phyloP scores from a whole-genome alignment of 2,329 filamentous ascomycete species.

The Penicillium sp. region DNA sequence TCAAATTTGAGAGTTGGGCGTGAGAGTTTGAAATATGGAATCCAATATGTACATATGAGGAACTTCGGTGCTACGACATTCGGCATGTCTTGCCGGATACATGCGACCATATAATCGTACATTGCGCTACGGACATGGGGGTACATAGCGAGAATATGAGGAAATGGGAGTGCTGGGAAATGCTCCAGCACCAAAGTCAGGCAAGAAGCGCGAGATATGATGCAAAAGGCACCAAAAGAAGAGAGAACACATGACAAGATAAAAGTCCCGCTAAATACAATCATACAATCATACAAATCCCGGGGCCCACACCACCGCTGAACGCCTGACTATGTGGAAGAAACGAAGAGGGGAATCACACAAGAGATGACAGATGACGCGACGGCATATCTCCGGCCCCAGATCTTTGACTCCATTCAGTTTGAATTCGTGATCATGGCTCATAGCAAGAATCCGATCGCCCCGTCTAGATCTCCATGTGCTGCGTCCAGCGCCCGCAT shows the following conservation, averaged over 20 bases:
- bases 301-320: conserved; percentile 4
- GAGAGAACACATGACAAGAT: conserved; percentile 1
- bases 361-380: background rate
- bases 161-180: background rate
- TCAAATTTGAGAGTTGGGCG: background rate
- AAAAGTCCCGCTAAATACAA: conserved; percentile 28
- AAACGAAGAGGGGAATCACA: background rate
- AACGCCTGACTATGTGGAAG: conserved; percentile 21
- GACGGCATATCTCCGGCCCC: background rate
- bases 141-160: background rate
- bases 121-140: conserved; percentile 16
- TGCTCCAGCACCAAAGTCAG: background rate
- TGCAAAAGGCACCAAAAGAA: background rate
- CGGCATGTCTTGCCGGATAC: no score
- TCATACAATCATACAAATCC: conserved; percentile 11
- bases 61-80: background rate
- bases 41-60: background rate
- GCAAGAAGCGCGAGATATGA: background rate
- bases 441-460: conserved; percentile 75
- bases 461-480: conserved; percentile 82
- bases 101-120: conserved; percentile 21
- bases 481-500: conserved; percentile 80
- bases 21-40: background rate
- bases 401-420: background rate
- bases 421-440: background rate